Conservation (phyloP, 2,329 filamentous ascomycete genomes). For the Verticillium tricorpus region DNA sequence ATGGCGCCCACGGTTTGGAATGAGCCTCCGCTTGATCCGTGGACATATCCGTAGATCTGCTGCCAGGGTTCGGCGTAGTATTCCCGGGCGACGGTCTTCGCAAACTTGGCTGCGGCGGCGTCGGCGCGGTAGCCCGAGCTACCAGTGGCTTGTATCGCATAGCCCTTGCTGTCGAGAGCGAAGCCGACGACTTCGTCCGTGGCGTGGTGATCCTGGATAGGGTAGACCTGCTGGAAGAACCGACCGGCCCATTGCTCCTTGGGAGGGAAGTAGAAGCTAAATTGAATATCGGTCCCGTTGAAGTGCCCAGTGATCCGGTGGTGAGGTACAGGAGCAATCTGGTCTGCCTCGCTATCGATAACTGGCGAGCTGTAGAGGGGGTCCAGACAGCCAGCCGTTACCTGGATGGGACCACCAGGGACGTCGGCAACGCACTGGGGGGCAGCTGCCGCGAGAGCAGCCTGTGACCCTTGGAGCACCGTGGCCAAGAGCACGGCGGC, state of each 20-base stretch:
- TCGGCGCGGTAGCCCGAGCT: conserved; percentile 14
- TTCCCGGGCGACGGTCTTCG: conserved; percentile 9
- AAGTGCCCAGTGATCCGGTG: conserved; percentile 13
- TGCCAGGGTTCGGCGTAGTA: conserved; percentile 8
- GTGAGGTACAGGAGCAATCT: conserved; percentile 8
- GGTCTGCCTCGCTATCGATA: conserved; percentile 10
- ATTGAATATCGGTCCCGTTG: conserved; percentile 11
- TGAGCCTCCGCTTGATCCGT: conserved; percentile 18
- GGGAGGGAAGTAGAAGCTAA: conserved; percentile 17
- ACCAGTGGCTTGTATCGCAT: conserved; percentile 14
- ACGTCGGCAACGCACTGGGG: neutral
- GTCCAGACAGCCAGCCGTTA: conserved; percentile 6
- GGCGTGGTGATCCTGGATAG: conserved; percentile 10
- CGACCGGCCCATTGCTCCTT: conserved; percentile 10
- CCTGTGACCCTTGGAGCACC: too few relatives aligned
- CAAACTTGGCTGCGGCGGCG: conserved; percentile 16
- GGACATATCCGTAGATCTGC: conserved; percentile 16
- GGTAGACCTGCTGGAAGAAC: conserved; percentile 17
- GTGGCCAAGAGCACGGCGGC: too few relatives aligned
- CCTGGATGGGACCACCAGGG: neutral
- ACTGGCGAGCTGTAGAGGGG: conserved; percentile 7
- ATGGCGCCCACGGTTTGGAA: conserved; percentile 13
- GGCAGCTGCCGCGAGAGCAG: neutral
- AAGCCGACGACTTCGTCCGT: conserved; percentile 11
- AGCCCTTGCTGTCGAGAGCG: conserved; percentile 13